Evolutionary conservation across 2,329 filamentous ascomycete species (phyloP).

Genomic region (Chalaropsis ovoidea): DNA sequence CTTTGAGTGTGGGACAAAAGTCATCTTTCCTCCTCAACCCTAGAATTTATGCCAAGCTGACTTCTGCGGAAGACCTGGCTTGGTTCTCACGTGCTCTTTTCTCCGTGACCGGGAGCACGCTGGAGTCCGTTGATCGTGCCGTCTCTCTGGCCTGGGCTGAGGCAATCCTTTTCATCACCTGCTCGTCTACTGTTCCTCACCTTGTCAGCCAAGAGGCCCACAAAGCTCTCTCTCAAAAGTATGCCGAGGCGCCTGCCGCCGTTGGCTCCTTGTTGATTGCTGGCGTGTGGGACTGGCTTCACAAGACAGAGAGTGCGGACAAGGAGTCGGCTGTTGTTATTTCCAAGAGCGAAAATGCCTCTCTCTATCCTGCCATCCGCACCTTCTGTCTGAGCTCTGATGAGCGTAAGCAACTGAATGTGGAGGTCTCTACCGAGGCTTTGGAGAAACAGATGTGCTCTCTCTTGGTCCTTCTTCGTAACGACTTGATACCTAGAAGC

Average conservation of each 20-base stretch:
- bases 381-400: conserved; percentile 53
- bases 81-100: conserved; percentile 67
- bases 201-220: conserved; percentile 54
- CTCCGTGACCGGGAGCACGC: conserved; percentile 47
- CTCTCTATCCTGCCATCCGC: conserved; percentile 52
- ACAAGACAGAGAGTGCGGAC: conserved; percentile 55
- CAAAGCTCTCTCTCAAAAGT: conserved; percentile 52
- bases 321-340: conserved; percentile 64
- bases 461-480: conserved; percentile 66
- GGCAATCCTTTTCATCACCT: conserved; percentile 68
- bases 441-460: conserved; percentile 63
- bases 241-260: conserved; percentile 47
- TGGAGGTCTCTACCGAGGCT: conserved; percentile 38
- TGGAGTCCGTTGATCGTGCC: conserved; percentile 39
- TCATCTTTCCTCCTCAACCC: conserved; percentile 78
- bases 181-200: conserved; percentile 50
- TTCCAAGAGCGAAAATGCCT: conserved; percentile 53
- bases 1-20: conserved; percentile 62
- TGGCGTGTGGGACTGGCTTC: conserved; percentile 73
- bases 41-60: conserved; percentile 73
- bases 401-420: conserved; percentile 38
- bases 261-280: conserved; percentile 55
- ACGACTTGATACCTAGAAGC: conserved; percentile 63
- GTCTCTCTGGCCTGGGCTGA: conserved; percentile 69
- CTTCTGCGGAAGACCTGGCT: conserved; percentile 60